These are phyloP conservation scores for Naganishia sp. DNA, from an alignment of 1,284 basidiomycete genomes.

Conservation along the genomic window DNA sequence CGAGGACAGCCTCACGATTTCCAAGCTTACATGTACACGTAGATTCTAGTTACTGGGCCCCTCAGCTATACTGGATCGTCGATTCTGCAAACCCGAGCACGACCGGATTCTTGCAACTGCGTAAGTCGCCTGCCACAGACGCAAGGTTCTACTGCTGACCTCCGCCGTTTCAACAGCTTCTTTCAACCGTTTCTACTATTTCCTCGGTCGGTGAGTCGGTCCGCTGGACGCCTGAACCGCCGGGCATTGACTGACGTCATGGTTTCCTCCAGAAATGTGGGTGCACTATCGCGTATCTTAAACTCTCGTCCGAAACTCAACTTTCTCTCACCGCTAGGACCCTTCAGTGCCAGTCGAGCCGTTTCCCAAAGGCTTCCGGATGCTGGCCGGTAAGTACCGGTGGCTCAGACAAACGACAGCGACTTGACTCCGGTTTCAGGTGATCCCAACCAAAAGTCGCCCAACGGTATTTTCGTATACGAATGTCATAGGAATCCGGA, in stretches of 20 bases:
- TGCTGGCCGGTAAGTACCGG: constrained; percentile 41
- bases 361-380: constrained; percentile 48
- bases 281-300: not conserved
- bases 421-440: constrained; percentile 31
- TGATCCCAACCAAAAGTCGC: constrained; percentile 32
- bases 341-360: constrained; percentile 32
- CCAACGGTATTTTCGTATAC: not conserved
- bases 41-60: constrained; percentile 20
- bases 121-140: constrained; percentile 9
- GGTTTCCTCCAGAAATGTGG: too few relatives aligned
- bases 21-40: not conserved
- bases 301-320: constrained; percentile 29
- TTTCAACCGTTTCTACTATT: constrained; percentile 47
- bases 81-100: constrained; percentile 8
- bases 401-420: too few relatives aligned
- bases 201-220: constrained; percentile 34
- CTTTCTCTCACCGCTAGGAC: not conserved
- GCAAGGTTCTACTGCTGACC: not conserved
- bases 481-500: constrained; percentile 13
- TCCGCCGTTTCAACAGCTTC: not conserved
- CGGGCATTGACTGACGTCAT: too few relatives aligned
- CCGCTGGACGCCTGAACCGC: too few relatives aligned
- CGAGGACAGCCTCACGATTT: not conserved
- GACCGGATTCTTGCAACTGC: constrained; percentile 29
- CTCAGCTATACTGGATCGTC: constrained; percentile 33